A percentile compares a stretch with the other conserved stretches of the same genome.
Evolutionary conservation across 1,139 yeast genomes (phyloP).

Genomic region (Hansenula anomala): DNA sequence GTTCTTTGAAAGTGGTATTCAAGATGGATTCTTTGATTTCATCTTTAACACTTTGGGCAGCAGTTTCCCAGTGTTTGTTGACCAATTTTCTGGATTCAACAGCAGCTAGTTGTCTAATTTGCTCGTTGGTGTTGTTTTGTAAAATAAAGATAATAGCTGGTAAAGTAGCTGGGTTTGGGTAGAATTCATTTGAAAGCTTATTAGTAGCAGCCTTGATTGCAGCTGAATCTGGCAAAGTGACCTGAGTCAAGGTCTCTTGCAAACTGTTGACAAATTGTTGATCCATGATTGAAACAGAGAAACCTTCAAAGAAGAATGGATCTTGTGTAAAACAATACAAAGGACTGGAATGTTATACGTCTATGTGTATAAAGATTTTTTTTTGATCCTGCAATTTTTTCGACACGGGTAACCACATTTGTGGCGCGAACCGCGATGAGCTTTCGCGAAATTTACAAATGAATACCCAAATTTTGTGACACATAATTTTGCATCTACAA

Average conservation of each 20-base stretch:
- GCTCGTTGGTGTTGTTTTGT: slow-evolving; percentile 58
- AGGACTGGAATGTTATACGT: too few species aligned
- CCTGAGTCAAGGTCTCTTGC: slow-evolving; percentile 74
- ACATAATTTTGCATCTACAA: background rate
- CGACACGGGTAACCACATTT: background rate
- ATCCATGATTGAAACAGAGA: slow-evolving; percentile 64
- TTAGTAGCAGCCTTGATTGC: slow-evolving; percentile 81
- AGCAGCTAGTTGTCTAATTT: slow-evolving; percentile 79
- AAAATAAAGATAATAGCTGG: slow-evolving; percentile 82
- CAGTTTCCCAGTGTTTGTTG: slow-evolving; percentile 61
- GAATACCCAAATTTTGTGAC: background rate
- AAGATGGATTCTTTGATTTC: slow-evolving; percentile 66
- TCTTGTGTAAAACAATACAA: too few species aligned
- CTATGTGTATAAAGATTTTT: too few species aligned
- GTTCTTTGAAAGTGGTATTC: slow-evolving; percentile 62
- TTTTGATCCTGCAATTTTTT: background rate
- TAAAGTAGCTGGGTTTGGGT: slow-evolving; percentile 64
- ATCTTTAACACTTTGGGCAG: slow-evolving; percentile 50
- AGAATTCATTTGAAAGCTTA: slow-evolving; percentile 69
- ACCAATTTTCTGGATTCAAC: slow-evolving; percentile 91
- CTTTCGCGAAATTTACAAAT: too few species aligned
- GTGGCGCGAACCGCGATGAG: background rate
- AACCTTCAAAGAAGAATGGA: too few species aligned
- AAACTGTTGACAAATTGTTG: slow-evolving; percentile 62
- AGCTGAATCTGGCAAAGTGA: slow-evolving; percentile 71